Evolutionary conservation across 2,329 filamentous ascomycete species (phyloP).

Genomic region (Plenodomus biglobosus): DNA sequence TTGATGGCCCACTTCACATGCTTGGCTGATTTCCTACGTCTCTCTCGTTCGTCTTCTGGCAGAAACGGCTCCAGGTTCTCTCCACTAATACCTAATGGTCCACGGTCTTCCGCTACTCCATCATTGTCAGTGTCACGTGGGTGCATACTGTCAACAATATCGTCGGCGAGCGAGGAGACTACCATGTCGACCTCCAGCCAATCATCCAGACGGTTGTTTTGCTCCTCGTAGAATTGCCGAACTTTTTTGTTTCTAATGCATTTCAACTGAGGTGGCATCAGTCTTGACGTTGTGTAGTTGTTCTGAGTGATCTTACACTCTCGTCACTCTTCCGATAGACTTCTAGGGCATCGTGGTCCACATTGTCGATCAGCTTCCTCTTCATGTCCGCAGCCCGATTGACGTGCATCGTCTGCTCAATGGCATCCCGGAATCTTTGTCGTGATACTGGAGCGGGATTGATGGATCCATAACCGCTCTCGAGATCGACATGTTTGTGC

Average conservation of each 20-base stretch:
- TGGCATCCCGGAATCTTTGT: conserved; percentile 51
- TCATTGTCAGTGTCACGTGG: conserved; percentile 59
- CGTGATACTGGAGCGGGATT: conserved; percentile 14
- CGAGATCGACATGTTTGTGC: conserved; percentile 28
- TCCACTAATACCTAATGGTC: conserved; percentile 52
- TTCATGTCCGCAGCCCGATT: conserved; percentile 53
- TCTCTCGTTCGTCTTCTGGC: conserved; percentile 57
- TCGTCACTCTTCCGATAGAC: conserved; percentile 54
- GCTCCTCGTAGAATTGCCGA: conserved; percentile 56
- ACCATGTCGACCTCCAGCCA: conserved; percentile 62
- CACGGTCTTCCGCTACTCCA: conserved; percentile 56
- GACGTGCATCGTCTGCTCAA: conserved; percentile 50
- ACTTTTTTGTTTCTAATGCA: conserved; percentile 55
- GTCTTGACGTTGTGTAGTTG: no score
- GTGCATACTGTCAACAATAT: conserved; percentile 62
- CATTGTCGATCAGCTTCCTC: conserved; percentile 50
- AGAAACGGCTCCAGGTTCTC: conserved; percentile 59
- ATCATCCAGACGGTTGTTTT: conserved; percentile 58
- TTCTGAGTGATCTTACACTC: conserved; percentile 39
- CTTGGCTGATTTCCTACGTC: conserved; percentile 50
- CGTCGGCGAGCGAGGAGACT: conserved; percentile 58
- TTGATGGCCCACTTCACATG: conserved; percentile 61
- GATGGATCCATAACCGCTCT: conserved; percentile 31
- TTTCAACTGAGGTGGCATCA: conserved; percentile 50
- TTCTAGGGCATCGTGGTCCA: conserved; percentile 53